Evolutionary conservation across 2,329 filamentous ascomycete genomes (phyloP).

Genomic region (Neofusicoccum ribis): DNA sequence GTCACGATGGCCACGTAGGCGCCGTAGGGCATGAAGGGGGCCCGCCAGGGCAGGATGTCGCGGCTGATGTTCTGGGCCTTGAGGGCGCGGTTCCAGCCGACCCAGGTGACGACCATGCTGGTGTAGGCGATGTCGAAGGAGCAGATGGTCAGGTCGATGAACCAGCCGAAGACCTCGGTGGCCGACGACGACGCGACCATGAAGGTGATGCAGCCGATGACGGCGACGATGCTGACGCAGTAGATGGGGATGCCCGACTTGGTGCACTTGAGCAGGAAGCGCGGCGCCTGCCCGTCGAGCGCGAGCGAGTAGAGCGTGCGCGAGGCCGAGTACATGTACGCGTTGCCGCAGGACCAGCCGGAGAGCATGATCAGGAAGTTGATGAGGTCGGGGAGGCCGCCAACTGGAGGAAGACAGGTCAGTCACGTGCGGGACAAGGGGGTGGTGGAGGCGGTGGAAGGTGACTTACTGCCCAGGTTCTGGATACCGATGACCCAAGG

Average conservation of each 20-base stretch:
- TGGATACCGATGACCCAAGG: conserved; percentile 65
- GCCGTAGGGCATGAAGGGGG: conserved; percentile 9
- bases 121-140: conserved; percentile 56
- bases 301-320: conserved; percentile 56
- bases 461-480: conserved; percentile 43
- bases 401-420: conserved; percentile 32
- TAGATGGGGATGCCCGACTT: conserved; percentile 70
- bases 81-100: conserved; percentile 58
- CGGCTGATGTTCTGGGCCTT: conserved; percentile 51
- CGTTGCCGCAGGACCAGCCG: conserved; percentile 58
- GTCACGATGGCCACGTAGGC: background rate
- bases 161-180: conserved; percentile 70
- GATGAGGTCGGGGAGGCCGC: conserved; percentile 57
- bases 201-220: conserved; percentile 71
- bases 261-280: conserved; percentile 60
- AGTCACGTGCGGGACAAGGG: background rate
- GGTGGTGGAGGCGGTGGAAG: background rate
- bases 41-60: conserved; percentile 38
- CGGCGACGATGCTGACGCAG: conserved; percentile 66
- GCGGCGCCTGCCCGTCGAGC: conserved; percentile 55
- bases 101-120: conserved; percentile 59
- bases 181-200: conserved; percentile 67
- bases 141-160: conserved; percentile 70
- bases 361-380: conserved; percentile 59
- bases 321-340: conserved; percentile 56